Conservation (phyloP, 257 asterid genomes). For the Petunia axillaris region DNA sequence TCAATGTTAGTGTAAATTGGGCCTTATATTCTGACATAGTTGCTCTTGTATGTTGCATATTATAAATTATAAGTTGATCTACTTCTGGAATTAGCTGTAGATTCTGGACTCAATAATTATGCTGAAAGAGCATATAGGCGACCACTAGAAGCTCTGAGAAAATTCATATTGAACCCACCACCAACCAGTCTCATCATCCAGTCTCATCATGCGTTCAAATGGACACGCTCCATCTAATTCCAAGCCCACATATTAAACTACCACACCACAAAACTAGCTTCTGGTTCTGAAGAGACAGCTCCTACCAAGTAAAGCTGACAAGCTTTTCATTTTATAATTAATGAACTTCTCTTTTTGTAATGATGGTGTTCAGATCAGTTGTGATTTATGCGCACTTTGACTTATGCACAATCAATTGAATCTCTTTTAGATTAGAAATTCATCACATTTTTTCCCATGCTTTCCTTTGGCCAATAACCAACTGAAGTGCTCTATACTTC, state of each 20-base stretch:
- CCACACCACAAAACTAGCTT: not conserved
- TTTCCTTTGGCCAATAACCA: too few relatives aligned
- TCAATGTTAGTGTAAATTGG: not conserved
- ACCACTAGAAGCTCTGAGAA: not conserved
- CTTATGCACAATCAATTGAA: not conserved
- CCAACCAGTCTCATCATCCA: not conserved
- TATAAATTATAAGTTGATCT: not conserved
- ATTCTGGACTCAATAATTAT: not conserved
- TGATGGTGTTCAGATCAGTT: not conserved
- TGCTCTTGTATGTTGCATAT: not conserved
- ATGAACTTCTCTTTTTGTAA: not conserved
- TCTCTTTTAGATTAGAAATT: too few relatives aligned
- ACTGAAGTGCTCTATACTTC: too few relatives aligned
- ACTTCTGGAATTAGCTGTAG: not conserved
- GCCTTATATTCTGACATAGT: not conserved
- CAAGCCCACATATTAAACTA: not conserved
- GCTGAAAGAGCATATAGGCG: constrained; percentile 5
- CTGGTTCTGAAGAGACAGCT: not conserved
- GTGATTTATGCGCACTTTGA: not conserved
- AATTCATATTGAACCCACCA: not conserved
- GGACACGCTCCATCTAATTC: not conserved
- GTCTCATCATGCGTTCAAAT: not conserved
- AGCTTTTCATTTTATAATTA: not conserved
- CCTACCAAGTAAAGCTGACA: constrained; percentile 15
- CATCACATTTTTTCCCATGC: too few relatives aligned